Evolutionary conservation across 2,329 filamentous ascomycete species (phyloP), one percentile per base, ranked within the genome.

Genomic region (Aspergillus ibericus): DNA sequence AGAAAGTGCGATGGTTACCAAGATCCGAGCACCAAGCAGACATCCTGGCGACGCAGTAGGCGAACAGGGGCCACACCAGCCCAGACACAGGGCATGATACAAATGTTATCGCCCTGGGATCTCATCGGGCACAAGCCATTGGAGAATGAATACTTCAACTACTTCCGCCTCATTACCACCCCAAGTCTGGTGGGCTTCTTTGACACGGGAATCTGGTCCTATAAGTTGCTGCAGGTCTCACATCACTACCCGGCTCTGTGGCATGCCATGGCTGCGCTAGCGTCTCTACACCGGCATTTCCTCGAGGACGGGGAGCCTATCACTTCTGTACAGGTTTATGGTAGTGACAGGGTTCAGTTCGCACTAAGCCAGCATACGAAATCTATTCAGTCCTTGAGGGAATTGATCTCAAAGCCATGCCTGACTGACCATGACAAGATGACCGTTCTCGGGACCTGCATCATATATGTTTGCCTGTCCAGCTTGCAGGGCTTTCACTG

Each of bases 281-380:
- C 54, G 10, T 51, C 46, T 16, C 34, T 56, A 22, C 54, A 56
- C n/a, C 35, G 54, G 4, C 35, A 56, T 16, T 56, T 50, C 29
- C 5, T 40, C 4, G 29, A 47, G 7, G 35, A 51, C 16, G 20
- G 15, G 13, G 27, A 35, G 3, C 54, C 22, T 4, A 13, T 40
- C 7, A 36, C 47, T 12, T 16, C 29, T 15, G 9, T 34, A 9
- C 18, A 15, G 32, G 25, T 15, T 4, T 12, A 15, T 12, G 18
- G 29, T 15, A 29, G 22, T 13, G 3, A 16, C 6, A n/a, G 25
- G 38, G 13, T 46, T 7, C 22, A 20, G 5, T 54, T 54, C 16
- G 40, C 27, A 1, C 13, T 54, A 13, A 22, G 18, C 4, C 18
- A 54, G 34, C 42, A 29, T 16, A 54, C 42, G 27, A 29, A 25